Conservation (phyloP, 176 grass and related monocot genomes). For the Oryza coarctata region DNA sequence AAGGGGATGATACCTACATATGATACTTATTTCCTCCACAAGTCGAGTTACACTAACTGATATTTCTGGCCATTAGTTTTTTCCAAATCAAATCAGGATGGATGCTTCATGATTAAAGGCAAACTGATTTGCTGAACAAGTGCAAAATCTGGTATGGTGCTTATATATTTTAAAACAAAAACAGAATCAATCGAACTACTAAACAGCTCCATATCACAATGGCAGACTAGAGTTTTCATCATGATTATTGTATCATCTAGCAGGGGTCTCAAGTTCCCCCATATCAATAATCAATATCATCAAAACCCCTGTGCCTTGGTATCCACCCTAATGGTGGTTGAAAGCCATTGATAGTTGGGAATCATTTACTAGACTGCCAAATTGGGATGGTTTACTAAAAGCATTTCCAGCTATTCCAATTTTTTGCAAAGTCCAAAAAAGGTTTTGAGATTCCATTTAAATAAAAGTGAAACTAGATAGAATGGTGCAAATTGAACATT, state of each 20-base stretch:
- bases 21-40: background rate
- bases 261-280: background rate
- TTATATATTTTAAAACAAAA: background rate
- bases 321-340: background rate
- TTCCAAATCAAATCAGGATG: background rate
- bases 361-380: background rate
- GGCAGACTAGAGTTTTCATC: background rate
- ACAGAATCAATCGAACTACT: background rate
- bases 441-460: background rate
- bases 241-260: background rate
- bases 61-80: background rate
- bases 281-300: background rate
- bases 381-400: background rate
- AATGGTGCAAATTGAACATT: background rate
- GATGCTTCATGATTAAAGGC: conserved; percentile 2
- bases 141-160: background rate
- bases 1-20: background rate
- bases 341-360: background rate
- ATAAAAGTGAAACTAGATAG: conserved; percentile 4
- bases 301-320: background rate
- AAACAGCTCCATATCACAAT: background rate
- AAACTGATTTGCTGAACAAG: background rate
- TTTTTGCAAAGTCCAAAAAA: conserved; percentile 14
- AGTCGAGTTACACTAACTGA: background rate
- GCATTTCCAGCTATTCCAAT: background rate